Conservation (phyloP, 371 early-diverging fungal species). For the Mucor plumbeus region DNA sequence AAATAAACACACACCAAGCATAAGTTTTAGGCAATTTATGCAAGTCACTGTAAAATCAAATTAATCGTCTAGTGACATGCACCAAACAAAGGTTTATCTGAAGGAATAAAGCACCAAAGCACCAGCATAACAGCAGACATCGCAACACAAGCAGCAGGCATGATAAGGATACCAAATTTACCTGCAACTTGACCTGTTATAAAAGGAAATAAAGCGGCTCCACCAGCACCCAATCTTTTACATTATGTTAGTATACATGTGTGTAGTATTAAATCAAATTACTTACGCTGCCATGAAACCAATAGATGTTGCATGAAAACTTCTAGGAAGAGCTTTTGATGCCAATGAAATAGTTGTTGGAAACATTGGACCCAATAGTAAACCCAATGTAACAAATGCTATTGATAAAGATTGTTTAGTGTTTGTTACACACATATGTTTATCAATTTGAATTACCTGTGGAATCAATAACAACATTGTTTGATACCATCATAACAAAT, state of each 20-base stretch:
- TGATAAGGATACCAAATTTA: slow-evolving; percentile 33
- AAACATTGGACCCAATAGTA: slow-evolving; percentile 43
- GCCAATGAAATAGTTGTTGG: slow-evolving; percentile 42
- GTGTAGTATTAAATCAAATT: too few relatives aligned
- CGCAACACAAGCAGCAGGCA: slow-evolving; percentile 33
- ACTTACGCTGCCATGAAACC: slow-evolving; percentile 44
- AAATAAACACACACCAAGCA: too few relatives aligned
- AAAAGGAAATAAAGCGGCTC: slow-evolving; percentile 46
- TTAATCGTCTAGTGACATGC: slow-evolving; percentile 3
- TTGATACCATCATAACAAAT: slow-evolving; percentile 19
- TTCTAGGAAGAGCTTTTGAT: slow-evolving; percentile 38
- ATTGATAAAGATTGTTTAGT: background rate
- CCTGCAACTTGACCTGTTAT: slow-evolving; percentile 38
- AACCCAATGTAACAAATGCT: slow-evolving; percentile 31
- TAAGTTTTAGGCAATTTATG: background rate
- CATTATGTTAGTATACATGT: background rate
- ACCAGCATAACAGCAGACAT: slow-evolving; percentile 32
- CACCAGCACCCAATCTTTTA: slow-evolving; percentile 40
- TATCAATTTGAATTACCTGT: slow-evolving; percentile 15
- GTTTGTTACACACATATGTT: too few relatives aligned
- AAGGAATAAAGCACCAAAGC: slow-evolving; percentile 39
- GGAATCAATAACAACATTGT: slow-evolving; percentile 23
- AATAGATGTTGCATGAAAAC: slow-evolving; percentile 39
- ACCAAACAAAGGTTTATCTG: slow-evolving; percentile 32
- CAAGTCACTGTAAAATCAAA: background rate